A percentile compares a stretch with the other conserved stretches of the same genome.
phyloP scores from a whole-genome alignment of 371 early-diverging fungal species.

The Funneliformis caledonium region DNA sequence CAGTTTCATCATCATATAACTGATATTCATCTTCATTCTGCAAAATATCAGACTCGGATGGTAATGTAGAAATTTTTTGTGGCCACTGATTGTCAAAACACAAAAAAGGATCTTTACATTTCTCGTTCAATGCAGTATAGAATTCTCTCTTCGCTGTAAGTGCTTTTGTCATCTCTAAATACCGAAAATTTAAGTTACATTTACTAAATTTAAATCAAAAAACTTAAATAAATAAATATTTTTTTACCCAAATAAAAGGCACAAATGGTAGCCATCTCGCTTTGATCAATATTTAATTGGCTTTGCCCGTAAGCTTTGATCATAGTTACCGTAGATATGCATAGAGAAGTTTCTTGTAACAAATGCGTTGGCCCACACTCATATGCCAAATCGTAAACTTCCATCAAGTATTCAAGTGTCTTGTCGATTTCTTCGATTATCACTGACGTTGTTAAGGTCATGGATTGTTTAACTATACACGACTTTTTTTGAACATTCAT shows the following conservation, averaged over 20 bases:
- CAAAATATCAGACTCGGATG: not conserved
- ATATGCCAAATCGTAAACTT: slow-evolving; percentile 33
- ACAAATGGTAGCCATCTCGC: slow-evolving; percentile 7
- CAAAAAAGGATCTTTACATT: not conserved
- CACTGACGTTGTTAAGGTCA: not conserved
- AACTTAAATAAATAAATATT: not conserved
- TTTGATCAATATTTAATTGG: not conserved
- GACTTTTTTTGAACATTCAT: not conserved
- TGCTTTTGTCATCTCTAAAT: slow-evolving; percentile 38
- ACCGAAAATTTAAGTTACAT: not conserved
- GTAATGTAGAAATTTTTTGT: not conserved
- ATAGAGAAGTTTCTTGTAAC: slow-evolving; percentile 16
- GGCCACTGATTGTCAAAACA: slow-evolving; percentile 32
- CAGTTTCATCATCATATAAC: not conserved
- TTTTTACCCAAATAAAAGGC: slow-evolving; percentile 35
- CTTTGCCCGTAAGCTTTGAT: slow-evolving; percentile 10
- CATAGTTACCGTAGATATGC: slow-evolving; percentile 1
- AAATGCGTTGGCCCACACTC: slow-evolving; percentile 33
- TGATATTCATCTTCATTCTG: not conserved
- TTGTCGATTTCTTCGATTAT: slow-evolving; percentile 1
- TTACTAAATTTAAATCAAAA: not conserved
- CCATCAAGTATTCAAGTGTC: slow-evolving; percentile 15
- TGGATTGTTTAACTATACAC: not conserved
- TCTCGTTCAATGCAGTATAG: slow-evolving; percentile 6
- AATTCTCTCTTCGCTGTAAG: slow-evolving; percentile 37